phyloP scores from a whole-genome alignment of 495 filamentous ascomycete species.

The Sporormia fimetaria region DNA sequence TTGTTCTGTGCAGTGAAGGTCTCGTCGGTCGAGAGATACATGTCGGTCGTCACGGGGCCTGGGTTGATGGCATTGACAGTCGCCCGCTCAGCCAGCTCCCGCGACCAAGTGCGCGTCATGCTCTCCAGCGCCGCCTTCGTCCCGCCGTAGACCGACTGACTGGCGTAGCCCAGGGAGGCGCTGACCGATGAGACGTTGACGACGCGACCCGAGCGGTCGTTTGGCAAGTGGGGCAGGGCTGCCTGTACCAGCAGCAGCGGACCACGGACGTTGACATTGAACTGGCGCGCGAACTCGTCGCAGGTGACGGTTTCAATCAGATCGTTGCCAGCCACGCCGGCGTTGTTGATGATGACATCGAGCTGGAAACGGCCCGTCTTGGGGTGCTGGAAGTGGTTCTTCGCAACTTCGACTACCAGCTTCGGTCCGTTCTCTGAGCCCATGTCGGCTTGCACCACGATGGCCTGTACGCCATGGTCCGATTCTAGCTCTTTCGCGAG shows the following conservation, averaged over 20 bases:
- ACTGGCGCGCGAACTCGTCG: conserved; percentile 57
- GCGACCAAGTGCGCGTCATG: conserved; percentile 85
- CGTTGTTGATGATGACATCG: conserved; percentile 86
- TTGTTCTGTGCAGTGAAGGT: conserved; percentile 46
- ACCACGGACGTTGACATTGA: conserved; percentile 74
- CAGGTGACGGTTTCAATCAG: conserved; percentile 45
- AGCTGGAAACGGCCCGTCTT: conserved; percentile 49
- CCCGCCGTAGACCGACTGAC: conserved; percentile 71
- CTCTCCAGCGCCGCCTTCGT: conserved; percentile 82
- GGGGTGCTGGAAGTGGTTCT: conserved; percentile 42
- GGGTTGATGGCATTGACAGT: conserved; percentile 88
- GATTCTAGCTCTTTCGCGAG: conserved; percentile 31
- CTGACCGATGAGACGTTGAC: conserved; percentile 68
- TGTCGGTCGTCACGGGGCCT: conserved; percentile 74
- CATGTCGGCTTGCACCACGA: conserved; percentile 49
- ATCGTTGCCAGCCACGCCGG: conserved; percentile 54
- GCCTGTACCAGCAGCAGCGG: conserved; percentile 72
- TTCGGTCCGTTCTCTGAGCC: conserved; percentile 37
- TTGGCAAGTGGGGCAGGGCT: conserved; percentile 55
- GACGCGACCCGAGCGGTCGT: conserved; percentile 64
- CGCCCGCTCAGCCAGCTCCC: conserved; percentile 62
- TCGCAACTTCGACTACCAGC: conserved; percentile 36
- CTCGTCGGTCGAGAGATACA: conserved; percentile 45
- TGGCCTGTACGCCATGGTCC: conserved; percentile 35
- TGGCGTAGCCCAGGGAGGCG: conserved; percentile 53